Conservation (phyloP, 75 land plant genomes). For the Pinus taeda region DNA sequence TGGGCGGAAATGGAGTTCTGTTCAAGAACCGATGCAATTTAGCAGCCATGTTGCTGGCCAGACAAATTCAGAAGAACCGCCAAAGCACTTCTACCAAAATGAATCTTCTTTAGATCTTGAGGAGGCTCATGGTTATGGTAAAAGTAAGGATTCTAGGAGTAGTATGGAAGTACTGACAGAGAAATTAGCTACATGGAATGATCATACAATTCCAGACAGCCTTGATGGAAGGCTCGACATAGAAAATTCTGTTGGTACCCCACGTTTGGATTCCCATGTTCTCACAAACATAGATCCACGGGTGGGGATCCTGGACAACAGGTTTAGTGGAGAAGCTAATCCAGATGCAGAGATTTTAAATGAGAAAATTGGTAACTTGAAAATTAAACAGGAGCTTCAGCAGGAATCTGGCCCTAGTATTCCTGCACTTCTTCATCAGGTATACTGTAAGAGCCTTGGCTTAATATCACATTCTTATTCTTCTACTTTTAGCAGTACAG, state of each 20-base stretch:
- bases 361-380: conserved; percentile 18
- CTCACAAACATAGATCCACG: conserved; percentile 24
- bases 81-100: conserved; percentile 27
- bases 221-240: conserved; percentile 32
- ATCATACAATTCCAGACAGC: conserved; percentile 27
- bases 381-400: conserved; percentile 10
- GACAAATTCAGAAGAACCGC: conserved; percentile 43
- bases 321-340: conserved; percentile 24
- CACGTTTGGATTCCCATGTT: conserved; percentile 35
- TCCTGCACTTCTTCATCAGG: conserved; percentile 74
- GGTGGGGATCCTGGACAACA: conserved; percentile 5
- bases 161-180: conserved; percentile 18
- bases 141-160: conserved; percentile 28
- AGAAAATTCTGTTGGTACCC: conserved; percentile 33
- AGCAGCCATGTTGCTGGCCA: conserved; percentile 21
- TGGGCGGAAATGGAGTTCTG: conserved; percentile 72
- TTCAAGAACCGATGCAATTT: conserved; percentile 52
- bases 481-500: not conserved
- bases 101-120: conserved; percentile 38
- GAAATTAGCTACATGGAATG: conserved; percentile 30
- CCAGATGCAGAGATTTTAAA: conserved; percentile 14
- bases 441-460: conserved; percentile 5
- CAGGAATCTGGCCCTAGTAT: conserved; percentile 56
- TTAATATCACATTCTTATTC: not conserved
- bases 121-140: conserved; percentile 18